Evolutionary conservation across 179 eudicot species (phyloP).

Genomic region (Pouteria campechiana): DNA sequence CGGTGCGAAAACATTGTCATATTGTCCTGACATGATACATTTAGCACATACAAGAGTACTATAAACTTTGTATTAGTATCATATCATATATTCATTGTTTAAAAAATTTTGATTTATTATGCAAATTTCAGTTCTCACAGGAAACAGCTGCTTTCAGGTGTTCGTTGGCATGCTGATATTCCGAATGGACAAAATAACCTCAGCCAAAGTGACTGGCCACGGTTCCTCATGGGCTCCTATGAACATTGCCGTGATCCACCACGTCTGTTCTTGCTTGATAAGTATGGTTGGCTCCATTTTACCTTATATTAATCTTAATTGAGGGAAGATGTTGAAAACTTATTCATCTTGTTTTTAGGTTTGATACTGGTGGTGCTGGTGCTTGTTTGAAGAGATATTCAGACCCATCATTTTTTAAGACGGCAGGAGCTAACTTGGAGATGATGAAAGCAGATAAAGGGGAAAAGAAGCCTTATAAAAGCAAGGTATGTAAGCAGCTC

Average conservation of each 20-base stretch:
- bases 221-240: constrained; percentile 66
- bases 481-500: constrained; percentile 64
- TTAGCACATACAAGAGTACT: too few species aligned
- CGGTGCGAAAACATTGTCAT: too few species aligned
- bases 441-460: constrained; percentile 24
- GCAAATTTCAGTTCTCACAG: too few species aligned
- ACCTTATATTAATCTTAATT: too few species aligned
- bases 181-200: constrained; percentile 57
- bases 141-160: constrained; percentile 60
- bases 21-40: too few species aligned
- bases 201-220: constrained; percentile 66
- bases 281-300: constrained; percentile 40
- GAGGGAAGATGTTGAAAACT: constrained; percentile 3
- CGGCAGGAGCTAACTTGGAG: constrained; percentile 47
- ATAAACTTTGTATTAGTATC: too few species aligned
- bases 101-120: too few species aligned
- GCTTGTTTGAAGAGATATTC: constrained; percentile 93
- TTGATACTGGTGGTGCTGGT: constrained; percentile 90
- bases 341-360: constrained; percentile 33
- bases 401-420: constrained; percentile 81
- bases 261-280: constrained; percentile 73
- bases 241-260: constrained; percentile 88
- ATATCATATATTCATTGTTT: too few species aligned
- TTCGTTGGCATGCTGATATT: constrained; percentile 62
- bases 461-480: constrained; percentile 44